These are phyloP conservation scores for Talaromyces trachyspermus DNA, from an alignment of 495 filamentous ascomycete species.

Conservation along the genomic window DNA sequence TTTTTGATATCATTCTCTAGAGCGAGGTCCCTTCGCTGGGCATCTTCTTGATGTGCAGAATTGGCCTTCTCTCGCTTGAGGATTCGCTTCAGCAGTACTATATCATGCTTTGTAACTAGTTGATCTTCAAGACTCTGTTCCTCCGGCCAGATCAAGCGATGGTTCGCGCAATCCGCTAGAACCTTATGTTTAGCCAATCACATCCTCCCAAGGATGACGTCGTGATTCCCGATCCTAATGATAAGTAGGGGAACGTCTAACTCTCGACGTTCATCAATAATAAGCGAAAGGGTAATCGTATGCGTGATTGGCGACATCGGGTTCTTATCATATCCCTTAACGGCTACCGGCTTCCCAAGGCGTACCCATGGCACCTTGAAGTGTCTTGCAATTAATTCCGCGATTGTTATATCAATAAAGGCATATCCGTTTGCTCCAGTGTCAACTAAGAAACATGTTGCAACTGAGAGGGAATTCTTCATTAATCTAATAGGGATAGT, in stretches of 20 bases:
- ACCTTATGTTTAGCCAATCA: background rate
- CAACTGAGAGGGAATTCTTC: constrained; percentile 6
- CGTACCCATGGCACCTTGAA: too few species aligned
- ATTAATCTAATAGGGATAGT: constrained; percentile 8
- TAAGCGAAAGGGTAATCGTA: background rate
- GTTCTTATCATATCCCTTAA: constrained; percentile 32
- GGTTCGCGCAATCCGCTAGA: background rate
- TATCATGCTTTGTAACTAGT: background rate
- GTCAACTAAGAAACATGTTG: background rate
- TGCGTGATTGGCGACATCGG: constrained; percentile 1
- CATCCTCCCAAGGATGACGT: constrained; percentile 7
- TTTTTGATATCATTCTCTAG: too few species aligned
- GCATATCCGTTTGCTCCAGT: constrained; percentile 6
- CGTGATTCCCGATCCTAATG: constrained; percentile 6
- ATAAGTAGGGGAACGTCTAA: constrained; percentile 2
- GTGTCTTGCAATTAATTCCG: too few species aligned
- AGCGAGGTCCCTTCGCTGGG: too few species aligned
- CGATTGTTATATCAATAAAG: background rate
- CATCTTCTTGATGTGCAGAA: too few species aligned
- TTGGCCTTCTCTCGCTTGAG: too few species aligned
- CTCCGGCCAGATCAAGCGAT: background rate
- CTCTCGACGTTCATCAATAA: background rate
- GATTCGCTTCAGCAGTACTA: background rate
- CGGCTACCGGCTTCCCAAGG: background rate
- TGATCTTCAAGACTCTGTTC: background rate